Percentiles rank a stretch among this genome's conserved stretches.
phyloP scores from a whole-genome alignment of 1,139 yeast genomes.

The Hansenula sp. region DNA sequence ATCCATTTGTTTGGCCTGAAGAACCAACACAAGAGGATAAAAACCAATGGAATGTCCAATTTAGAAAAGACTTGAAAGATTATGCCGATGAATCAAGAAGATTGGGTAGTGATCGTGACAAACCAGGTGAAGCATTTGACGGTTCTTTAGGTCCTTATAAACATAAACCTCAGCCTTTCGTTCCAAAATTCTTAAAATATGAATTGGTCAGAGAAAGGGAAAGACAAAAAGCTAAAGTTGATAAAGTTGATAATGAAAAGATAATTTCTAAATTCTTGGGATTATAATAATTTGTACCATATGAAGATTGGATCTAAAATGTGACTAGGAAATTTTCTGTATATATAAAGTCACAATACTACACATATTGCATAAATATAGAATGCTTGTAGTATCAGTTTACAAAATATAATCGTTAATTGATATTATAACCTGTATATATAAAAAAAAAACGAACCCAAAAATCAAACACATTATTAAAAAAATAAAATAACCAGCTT shows the following conservation, averaged over 20 bases:
- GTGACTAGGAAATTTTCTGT: not conserved
- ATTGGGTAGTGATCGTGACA: constrained; percentile 65
- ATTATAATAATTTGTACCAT: constrained; percentile 9
- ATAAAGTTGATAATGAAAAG: constrained; percentile 25
- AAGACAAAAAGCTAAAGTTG: constrained; percentile 22
- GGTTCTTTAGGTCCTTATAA: constrained; percentile 74
- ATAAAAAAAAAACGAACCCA: too few species aligned
- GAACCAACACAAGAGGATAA: constrained; percentile 38
- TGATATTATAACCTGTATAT: too few species aligned
- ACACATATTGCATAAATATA: not conserved
- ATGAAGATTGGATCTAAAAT: not conserved
- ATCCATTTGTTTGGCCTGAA: constrained; percentile 93
- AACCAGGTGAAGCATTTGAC: constrained; percentile 70
- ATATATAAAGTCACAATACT: not conserved
- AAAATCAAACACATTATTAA: too few species aligned
- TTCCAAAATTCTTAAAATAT: constrained; percentile 48
- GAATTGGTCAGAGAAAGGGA: constrained; percentile 38
- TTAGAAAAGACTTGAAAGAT: constrained; percentile 34
- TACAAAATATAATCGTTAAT: too few species aligned
- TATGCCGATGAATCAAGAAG: constrained; percentile 40
- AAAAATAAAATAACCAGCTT: too few species aligned
- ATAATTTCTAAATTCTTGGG: constrained; percentile 18
- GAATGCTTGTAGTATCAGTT: too few species aligned
- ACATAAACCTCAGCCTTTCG: constrained; percentile 64
- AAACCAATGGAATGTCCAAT: constrained; percentile 30